phyloP scores from a whole-genome alignment of 495 filamentous ascomycete genomes.

The Aspergillus wentii region DNA sequence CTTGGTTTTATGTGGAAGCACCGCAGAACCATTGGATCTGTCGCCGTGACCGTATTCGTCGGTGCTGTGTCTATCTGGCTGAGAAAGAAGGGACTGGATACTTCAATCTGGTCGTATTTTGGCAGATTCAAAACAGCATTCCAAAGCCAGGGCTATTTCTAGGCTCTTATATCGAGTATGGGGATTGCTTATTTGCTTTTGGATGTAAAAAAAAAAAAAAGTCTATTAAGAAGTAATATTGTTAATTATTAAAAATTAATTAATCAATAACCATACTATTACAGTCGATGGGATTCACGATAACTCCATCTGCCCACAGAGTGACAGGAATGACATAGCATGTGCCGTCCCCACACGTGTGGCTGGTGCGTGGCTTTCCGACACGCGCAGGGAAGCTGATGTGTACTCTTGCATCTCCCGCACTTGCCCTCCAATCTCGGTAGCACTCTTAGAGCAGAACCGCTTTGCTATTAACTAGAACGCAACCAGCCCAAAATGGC shows the following conservation, averaged over 20 bases:
- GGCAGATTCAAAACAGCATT: conserved; percentile 21
- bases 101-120: conserved; percentile 34
- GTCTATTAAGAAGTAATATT: neutral
- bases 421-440: conserved; percentile 6
- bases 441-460: conserved; percentile 6
- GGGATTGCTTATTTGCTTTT: no score
- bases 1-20: conserved; percentile 54
- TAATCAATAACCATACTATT: no score
- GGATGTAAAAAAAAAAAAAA: conserved; percentile 1
- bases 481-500: conserved; percentile 54
- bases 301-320: no score
- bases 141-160: conserved; percentile 10
- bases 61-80: conserved; percentile 54
- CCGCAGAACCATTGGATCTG: conserved; percentile 46
- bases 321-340: no score
- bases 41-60: conserved; percentile 61
- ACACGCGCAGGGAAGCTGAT: conserved; percentile 14
- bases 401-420: conserved; percentile 11
- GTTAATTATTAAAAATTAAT: no score
- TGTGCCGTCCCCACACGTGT: no score
- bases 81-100: conserved; percentile 38
- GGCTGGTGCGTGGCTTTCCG: neutral
- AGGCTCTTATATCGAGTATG: no score
- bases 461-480: conserved; percentile 7
- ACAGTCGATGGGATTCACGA: no score